Conservation (phyloP, 2,329 filamentous ascomycete species). For the Paramyrothecium roridum region DNA sequence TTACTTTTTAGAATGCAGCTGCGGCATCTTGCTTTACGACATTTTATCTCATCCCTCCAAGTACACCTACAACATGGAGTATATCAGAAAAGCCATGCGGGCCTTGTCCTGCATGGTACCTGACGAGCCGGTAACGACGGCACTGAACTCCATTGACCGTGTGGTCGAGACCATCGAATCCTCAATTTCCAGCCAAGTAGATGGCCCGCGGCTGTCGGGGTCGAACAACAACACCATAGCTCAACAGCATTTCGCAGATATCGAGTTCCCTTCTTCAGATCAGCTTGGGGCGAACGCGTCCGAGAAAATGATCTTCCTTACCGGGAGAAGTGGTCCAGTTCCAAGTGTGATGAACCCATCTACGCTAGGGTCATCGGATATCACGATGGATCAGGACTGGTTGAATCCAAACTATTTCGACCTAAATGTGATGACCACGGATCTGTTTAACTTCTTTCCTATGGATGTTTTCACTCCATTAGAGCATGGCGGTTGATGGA, state of each 20-base stretch:
- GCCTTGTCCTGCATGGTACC: neutral
- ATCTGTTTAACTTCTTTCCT: slow-evolving; percentile 1
- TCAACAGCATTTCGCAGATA: neutral
- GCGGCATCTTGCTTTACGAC: neutral
- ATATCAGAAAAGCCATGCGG: neutral
- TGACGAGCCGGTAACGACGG: slow-evolving; percentile 1
- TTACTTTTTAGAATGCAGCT: slow-evolving; percentile 1
- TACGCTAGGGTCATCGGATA: neutral
- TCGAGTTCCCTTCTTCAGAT: neutral
- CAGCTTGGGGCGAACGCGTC: neutral
- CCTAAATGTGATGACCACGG: slow-evolving; percentile 1
- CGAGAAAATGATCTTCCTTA: slow-evolving; percentile 1
- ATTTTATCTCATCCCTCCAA: neutral
- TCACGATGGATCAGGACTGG: neutral
- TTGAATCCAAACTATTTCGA: slow-evolving; percentile 1
- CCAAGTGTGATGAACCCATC: neutral
- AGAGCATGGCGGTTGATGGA: neutral
- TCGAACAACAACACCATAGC: neutral
- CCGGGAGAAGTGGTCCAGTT: neutral
- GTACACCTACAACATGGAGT: slow-evolving; percentile 1
- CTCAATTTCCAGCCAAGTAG: neutral
- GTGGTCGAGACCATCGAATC: neutral
- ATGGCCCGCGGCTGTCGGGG: neutral
- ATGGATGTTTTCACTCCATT: neutral
- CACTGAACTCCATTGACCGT: neutral